Conservation (phyloP, 2,329 filamentous ascomycete genomes). For the Didymella keratinophila region DNA sequence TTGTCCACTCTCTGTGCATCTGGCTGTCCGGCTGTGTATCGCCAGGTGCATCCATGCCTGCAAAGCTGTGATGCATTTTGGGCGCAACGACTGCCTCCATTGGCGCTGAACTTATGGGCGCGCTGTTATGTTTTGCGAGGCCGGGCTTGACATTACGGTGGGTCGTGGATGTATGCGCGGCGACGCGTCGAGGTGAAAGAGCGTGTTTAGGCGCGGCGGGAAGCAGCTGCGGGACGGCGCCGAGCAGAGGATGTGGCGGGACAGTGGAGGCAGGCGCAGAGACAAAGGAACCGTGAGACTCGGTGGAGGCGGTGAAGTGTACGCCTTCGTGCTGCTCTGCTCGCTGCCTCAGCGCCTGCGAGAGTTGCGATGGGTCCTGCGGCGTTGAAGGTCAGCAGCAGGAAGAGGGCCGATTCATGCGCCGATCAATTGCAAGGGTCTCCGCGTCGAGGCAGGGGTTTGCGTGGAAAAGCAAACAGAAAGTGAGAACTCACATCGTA, state of each 20-base stretch:
- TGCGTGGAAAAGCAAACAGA: constrained; percentile 24
- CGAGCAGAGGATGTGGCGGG: constrained; percentile 16
- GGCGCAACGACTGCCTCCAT: constrained; percentile 26
- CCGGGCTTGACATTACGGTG: constrained; percentile 43
- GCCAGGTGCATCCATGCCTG: constrained; percentile 48
- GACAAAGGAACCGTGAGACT: constrained; percentile 24
- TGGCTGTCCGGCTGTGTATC: constrained; percentile 60
- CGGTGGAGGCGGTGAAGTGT: constrained; percentile 38
- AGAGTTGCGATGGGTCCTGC: constrained; percentile 50
- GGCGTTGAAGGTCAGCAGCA: constrained; percentile 31
- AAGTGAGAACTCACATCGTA: constrained; percentile 47
- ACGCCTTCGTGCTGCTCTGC: constrained; percentile 34
- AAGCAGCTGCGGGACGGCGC: constrained; percentile 25
- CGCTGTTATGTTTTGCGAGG: constrained; percentile 41
- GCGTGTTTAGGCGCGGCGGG: constrained; percentile 24
- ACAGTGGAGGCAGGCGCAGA: constrained; percentile 18
- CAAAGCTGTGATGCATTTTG: constrained; percentile 51
- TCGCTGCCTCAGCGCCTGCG: constrained; percentile 47
- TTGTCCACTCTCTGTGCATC: constrained; percentile 53
- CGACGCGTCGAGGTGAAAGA: constrained; percentile 41
- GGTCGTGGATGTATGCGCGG: constrained; percentile 5
- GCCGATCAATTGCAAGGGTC: constrained; percentile 34
- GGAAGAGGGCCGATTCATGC: constrained; percentile 28
- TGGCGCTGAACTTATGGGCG: constrained; percentile 37
- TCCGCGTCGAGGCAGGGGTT: constrained; percentile 23